Evolutionary conservation across 1,139 yeast genomes (phyloP).

Genomic region (Protomyces arabidopsidicola): DNA sequence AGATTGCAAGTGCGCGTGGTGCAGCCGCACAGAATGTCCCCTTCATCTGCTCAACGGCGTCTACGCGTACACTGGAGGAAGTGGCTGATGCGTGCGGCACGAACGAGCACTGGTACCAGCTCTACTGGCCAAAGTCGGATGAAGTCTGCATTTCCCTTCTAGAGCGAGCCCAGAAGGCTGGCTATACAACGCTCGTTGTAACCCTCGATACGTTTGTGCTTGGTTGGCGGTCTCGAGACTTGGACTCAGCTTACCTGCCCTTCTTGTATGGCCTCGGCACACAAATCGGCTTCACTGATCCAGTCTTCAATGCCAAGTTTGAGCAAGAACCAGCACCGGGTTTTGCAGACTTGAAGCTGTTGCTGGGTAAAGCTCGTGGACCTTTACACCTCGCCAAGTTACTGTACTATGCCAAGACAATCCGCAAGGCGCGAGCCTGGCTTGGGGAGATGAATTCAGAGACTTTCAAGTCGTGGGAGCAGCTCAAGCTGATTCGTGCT

Average conservation of each 20-base stretch:
- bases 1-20: slow-evolving; percentile 36
- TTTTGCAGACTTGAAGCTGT: slow-evolving; percentile 3
- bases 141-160: slow-evolving; percentile 36
- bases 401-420: slow-evolving; percentile 21
- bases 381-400: slow-evolving; percentile 16
- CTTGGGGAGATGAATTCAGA: slow-evolving; percentile 22
- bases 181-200: slow-evolving; percentile 35
- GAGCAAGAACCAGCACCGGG: slow-evolving; percentile 6
- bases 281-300: slow-evolving; percentile 37
- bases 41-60: slow-evolving; percentile 36
- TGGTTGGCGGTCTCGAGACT: slow-evolving; percentile 38
- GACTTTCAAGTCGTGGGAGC: slow-evolving; percentile 32
- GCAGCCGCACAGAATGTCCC: slow-evolving; percentile 35
- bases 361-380: slow-evolving; percentile 13
- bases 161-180: slow-evolving; percentile 34
- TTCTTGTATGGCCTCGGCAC: slow-evolving; percentile 36
- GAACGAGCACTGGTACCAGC: slow-evolving; percentile 36
- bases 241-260: slow-evolving; percentile 36
- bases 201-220: slow-evolving; percentile 37
- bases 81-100: slow-evolving; percentile 35
- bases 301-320: slow-evolving; percentile 33
- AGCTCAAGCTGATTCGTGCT: slow-evolving; percentile 29
- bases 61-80: slow-evolving; percentile 35
- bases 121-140: slow-evolving; percentile 37
- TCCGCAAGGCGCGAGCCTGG: slow-evolving; percentile 22